These are phyloP conservation scores for Fusarium paranaense DNA, from an alignment of 2,329 filamentous ascomycete species.

Conservation along the genomic window DNA sequence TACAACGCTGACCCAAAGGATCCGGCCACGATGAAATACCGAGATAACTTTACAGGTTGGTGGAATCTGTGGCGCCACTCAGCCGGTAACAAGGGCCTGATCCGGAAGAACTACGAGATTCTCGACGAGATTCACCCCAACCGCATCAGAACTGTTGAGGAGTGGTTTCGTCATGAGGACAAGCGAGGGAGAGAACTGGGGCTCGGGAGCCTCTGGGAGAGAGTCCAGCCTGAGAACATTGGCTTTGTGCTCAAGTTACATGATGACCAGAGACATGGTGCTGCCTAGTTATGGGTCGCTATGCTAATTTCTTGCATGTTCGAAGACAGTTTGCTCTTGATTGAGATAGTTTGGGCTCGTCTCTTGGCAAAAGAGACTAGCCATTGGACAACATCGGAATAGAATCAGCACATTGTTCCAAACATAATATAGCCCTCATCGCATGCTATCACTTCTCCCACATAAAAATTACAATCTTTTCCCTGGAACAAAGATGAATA, in stretches of 20 bases:
- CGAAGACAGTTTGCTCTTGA: background rate
- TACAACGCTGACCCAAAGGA: background rate
- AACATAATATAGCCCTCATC: background rate
- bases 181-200: background rate
- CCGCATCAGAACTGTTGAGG: background rate
- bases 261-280: background rate
- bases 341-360: background rate
- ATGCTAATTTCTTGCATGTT: background rate
- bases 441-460: too few species aligned
- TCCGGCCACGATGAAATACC: background rate
- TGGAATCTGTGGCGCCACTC: background rate
- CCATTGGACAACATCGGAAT: background rate
- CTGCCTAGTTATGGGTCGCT: background rate
- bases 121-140: background rate
- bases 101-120: background rate
- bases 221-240: conserved; percentile 6
- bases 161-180: background rate
- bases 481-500: too few species aligned
- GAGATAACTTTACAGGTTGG: background rate
- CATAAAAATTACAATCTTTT: too few species aligned
- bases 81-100: background rate
- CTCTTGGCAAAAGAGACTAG: background rate
- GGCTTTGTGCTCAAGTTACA: conserved; percentile 4
- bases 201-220: background rate
- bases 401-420: background rate